Conservation (phyloP, 1,284 basidiomycete species). For the Pseudozyma tsukubaensis region DNA sequence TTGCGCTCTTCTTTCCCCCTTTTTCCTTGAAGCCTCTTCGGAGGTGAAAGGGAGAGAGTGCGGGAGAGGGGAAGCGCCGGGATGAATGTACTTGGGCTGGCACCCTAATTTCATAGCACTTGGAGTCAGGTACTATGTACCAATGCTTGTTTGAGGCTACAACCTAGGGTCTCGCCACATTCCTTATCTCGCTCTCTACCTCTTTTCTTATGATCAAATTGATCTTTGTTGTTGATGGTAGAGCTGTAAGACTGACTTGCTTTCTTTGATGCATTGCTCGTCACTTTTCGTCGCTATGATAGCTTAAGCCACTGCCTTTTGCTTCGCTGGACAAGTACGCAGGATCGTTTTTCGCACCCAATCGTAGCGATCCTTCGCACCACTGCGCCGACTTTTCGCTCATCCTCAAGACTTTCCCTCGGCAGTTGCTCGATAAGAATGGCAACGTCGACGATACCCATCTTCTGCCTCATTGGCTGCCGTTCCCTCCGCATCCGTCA, state of each 20-base stretch:
- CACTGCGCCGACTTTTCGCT: conserved; percentile 21
- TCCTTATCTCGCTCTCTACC: conserved; percentile 9
- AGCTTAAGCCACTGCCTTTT: conserved; percentile 33
- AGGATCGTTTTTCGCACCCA: conserved; percentile 13
- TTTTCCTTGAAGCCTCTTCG: neutral
- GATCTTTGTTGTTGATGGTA: neutral
- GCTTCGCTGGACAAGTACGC: conserved; percentile 7
- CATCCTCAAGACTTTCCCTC: conserved; percentile 38
- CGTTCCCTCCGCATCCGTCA: conserved; percentile 21
- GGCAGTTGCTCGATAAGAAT: conserved; percentile 13
- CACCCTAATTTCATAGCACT: conserved; percentile 60
- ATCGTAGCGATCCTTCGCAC: conserved; percentile 2
- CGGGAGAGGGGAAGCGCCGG: conserved; percentile 14
- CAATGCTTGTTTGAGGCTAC: conserved; percentile 55
- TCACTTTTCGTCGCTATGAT: neutral
- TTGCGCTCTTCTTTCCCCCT: conserved; percentile 17
- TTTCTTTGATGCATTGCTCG: neutral
- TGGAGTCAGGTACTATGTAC: conserved; percentile 54
- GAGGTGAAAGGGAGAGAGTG: neutral
- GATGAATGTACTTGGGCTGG: conserved; percentile 56
- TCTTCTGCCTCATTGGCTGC: conserved; percentile 31
- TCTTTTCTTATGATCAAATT: neutral
- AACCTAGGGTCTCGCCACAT: conserved; percentile 55
- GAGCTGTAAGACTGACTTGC: conserved; percentile 10
- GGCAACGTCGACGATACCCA: conserved; percentile 13